Conservation (phyloP, 2,329 filamentous ascomycete species). For the Pseudonectria foliicola region DNA sequence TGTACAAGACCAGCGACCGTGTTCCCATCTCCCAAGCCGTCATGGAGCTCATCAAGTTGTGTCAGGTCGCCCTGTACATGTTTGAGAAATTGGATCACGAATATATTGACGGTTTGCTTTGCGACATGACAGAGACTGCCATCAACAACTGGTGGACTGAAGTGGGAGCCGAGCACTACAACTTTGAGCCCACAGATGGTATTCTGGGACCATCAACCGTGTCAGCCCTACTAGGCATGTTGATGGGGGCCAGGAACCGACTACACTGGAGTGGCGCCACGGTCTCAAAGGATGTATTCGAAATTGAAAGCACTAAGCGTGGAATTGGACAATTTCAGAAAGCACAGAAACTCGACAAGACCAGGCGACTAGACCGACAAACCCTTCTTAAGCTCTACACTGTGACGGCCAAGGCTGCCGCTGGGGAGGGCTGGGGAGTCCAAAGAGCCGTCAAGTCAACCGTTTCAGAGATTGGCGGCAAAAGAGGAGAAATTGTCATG, state of each 20-base stretch:
- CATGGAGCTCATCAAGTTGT: conserved; percentile 82
- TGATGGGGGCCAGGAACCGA: conserved; percentile 85
- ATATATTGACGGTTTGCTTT: conserved; percentile 86
- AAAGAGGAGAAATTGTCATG: conserved; percentile 89
- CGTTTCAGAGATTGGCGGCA: conserved; percentile 86
- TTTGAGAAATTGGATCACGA: conserved; percentile 83
- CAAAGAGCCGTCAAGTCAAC: conserved; percentile 92
- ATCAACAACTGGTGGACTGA: conserved; percentile 96
- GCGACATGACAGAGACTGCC: conserved; percentile 85
- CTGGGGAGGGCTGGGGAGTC: conserved; percentile 85
- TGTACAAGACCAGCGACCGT: conserved; percentile 81
- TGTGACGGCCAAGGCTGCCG: conserved; percentile 82
- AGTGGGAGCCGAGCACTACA: conserved; percentile 85
- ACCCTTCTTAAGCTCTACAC: conserved; percentile 76
- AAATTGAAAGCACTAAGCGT: conserved; percentile 72
- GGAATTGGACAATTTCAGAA: conserved; percentile 89
- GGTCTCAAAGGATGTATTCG: conserved; percentile 85
- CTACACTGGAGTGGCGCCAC: conserved; percentile 78
- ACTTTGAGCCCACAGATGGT: conserved; percentile 85
- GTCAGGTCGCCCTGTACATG: conserved; percentile 79
- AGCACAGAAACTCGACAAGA: conserved; percentile 70
- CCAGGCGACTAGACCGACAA: conserved; percentile 71
- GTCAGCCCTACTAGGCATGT: conserved; percentile 74
- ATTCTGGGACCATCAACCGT: conserved; percentile 90
- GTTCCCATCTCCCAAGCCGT: conserved; percentile 73